phyloP scores from a whole-genome alignment of 2,329 filamentous ascomycete genomes.

The Fusarium solani-melongenae region DNA sequence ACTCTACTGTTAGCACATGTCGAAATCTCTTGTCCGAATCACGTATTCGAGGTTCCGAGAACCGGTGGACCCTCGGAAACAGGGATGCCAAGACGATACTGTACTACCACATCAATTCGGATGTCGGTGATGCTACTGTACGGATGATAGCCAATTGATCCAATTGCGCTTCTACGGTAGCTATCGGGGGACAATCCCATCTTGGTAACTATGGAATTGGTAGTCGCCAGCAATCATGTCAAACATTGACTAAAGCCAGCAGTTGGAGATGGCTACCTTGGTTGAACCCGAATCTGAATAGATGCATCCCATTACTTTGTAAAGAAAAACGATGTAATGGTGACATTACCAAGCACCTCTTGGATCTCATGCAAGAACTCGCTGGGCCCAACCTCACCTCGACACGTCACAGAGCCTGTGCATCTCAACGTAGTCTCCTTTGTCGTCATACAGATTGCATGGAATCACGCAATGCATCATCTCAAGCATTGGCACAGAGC shows the following conservation, averaged over 20 bases:
- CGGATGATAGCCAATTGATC: not conserved
- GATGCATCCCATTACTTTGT: not conserved
- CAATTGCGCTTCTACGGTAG: not conserved
- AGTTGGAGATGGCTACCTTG: not conserved
- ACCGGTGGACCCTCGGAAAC: constrained; percentile 8
- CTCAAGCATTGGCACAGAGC: not conserved
- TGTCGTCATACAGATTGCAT: not conserved
- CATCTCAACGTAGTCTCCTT: not conserved
- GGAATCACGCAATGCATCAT: constrained; percentile 21
- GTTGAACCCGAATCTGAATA: not conserved
- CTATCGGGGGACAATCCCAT: not conserved
- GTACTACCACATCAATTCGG: not conserved
- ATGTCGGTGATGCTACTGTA: not conserved
- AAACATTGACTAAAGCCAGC: not conserved
- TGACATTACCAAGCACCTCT: not conserved
- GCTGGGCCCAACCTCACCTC: not conserved
- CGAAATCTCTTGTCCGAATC: constrained; percentile 32
- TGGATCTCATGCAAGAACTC: not conserved
- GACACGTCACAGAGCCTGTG: constrained; percentile 17
- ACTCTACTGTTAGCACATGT: constrained; percentile 15
- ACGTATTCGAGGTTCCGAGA: constrained; percentile 19
- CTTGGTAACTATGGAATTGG: not conserved
- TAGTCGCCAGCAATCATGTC: not conserved
- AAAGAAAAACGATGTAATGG: not conserved
- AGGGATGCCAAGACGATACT: not conserved